Conservation (phyloP, 2,329 filamentous ascomycete genomes). For the Leptographium procerum region DNA sequence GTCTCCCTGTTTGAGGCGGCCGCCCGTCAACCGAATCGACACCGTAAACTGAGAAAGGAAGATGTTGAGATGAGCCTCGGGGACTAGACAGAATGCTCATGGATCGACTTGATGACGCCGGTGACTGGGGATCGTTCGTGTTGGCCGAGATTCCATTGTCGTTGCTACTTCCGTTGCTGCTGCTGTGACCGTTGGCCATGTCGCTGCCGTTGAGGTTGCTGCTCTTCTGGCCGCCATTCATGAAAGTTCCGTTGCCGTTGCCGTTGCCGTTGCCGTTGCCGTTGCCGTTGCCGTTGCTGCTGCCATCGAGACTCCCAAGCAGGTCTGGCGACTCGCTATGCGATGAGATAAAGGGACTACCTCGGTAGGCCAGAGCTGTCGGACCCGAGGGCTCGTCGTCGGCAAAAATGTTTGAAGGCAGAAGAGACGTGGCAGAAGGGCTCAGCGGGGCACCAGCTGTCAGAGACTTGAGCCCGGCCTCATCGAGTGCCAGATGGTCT, state of each 20-base stretch:
- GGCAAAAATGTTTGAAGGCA: conserved; percentile 54
- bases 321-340: conserved; percentile 21
- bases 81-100: conserved; percentile 50
- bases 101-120: conserved; percentile 46
- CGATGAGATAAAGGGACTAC: conserved; percentile 24
- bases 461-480: conserved; percentile 50
- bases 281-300: not conserved
- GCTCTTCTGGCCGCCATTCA: not conserved
- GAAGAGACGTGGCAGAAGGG: conserved; percentile 60
- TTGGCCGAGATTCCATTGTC: not conserved
- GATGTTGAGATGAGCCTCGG: conserved; percentile 46
- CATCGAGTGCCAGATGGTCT: conserved; percentile 38
- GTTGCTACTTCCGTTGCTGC: not conserved
- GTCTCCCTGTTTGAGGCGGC: conserved; percentile 24
- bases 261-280: too few relatives aligned
- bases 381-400: conserved; percentile 46
- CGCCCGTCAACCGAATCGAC: conserved; percentile 33
- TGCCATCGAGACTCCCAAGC: not conserved
- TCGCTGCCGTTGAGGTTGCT: conserved; percentile 3
- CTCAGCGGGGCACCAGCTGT: conserved; percentile 61
- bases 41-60: conserved; percentile 40
- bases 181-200: not conserved
- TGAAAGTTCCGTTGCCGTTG: not conserved
- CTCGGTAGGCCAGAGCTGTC: conserved; percentile 18
- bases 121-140: conserved; percentile 43